phyloP scores from a whole-genome alignment of 805 yeast species.

The Saturnispora silvae region DNA sequence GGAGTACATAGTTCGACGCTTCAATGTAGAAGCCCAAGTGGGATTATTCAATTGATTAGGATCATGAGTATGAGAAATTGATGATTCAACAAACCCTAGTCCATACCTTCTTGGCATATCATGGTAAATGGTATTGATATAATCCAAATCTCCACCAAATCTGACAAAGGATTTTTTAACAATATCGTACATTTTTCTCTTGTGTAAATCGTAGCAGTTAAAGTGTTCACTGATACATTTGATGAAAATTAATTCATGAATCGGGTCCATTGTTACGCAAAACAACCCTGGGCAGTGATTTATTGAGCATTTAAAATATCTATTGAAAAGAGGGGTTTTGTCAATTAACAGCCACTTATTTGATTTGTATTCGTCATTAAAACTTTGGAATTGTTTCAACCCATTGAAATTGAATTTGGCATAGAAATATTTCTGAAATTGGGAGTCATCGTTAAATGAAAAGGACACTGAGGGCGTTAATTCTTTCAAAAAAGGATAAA shows the following conservation, averaged over 20 bases:
- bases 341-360: not conserved
- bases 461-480: not conserved
- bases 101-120: conserved; percentile 12
- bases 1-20: conserved; percentile 6
- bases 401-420: not conserved
- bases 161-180: conserved; percentile 10
- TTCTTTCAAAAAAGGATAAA: conserved; percentile 10
- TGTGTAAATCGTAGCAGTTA: conserved; percentile 9
- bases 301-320: conserved; percentile 4
- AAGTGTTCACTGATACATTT: conserved; percentile 6
- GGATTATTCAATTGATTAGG: not conserved
- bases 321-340: conserved; percentile 5
- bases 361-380: not conserved
- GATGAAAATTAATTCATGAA: conserved; percentile 8
- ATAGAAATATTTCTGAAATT: too few species aligned
- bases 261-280: conserved; percentile 8
- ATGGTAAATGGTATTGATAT: conserved; percentile 7
- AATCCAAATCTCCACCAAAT: conserved; percentile 9
- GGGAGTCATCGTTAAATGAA: not conserved
- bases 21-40: conserved; percentile 5
- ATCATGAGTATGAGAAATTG: too few species aligned
- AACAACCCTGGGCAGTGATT: conserved; percentile 8
- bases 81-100: conserved; percentile 9
- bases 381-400: not conserved
- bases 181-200: conserved; percentile 9